Base-by-base conservation (phyloP, 257 asterid genomes). In the Solanum corneliomulleri region DNA sequence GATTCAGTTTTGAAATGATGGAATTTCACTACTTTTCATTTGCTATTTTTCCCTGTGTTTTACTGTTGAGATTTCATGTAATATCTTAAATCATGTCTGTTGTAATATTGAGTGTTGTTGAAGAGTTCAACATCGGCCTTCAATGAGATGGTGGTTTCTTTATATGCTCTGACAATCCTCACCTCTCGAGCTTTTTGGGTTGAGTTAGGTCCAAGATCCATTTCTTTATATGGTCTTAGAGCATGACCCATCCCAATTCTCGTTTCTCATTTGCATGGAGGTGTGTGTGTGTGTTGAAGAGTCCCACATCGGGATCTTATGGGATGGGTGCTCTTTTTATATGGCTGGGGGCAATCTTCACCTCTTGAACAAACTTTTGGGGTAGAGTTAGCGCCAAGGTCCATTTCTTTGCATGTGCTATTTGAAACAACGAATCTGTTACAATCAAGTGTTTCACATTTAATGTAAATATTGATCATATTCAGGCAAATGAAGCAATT, bases 401-500 rank as follows among this genome's bases (percentile, higher is more conserved):
- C 77, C 77, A 70, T 70, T 33, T 70, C 25, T 31, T 70, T 70
- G 18, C 42, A 4, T 29, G 42, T 70, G 29, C 85, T 80, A 45
- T 89, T 80, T 87, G 74, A 64, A 85, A 45, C 84, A 60, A 66
- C 70, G 84, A 33, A 47, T 86, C 42, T 33, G 39, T 81, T 83
- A 74, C 84, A 52, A 47, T 39, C 45, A 33, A 58, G 85, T 21
- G 18, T 49, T 64, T 52, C 33, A 35, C 86, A 9, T 89, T 82
- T 41, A 82, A 74, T 86, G 58, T 88, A 86, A 42, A 77, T 83
- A 71, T 90, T 88, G 77, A 49, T 86, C 71, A 81, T 88, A 58
- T 89, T 70, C 95, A 97, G 99, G 95, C 87, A 86, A 86, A 27
- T 82, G 92, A 81, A 87, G 85, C 92, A 93, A 90, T 39, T 45